Percentiles rank a stretch among this genome's conserved stretches.
These are phyloP conservation scores for Calocera viscosa DNA, from an alignment of 768 basidiomycete species.

Conservation along the genomic window DNA sequence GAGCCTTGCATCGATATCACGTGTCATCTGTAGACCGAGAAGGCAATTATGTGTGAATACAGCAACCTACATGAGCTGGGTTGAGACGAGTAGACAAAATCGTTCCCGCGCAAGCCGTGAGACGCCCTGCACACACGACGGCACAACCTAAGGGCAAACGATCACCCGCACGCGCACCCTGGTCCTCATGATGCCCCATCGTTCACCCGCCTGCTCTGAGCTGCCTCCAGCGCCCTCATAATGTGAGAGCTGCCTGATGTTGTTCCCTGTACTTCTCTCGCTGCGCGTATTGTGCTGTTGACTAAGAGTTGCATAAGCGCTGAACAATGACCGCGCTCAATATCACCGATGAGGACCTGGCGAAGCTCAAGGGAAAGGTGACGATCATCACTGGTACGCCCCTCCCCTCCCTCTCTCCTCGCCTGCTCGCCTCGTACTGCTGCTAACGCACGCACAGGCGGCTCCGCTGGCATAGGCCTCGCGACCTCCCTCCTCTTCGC, in stretches of 20 bases:
- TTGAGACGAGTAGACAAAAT: no score
- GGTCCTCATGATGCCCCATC: neutral
- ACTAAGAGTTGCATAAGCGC: neutral
- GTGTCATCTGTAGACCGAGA: no score
- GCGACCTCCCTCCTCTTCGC: neutral
- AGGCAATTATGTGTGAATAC: no score
- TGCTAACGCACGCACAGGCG: neutral
- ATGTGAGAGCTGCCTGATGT: no score
- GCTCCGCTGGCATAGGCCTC: neutral
- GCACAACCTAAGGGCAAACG: neutral
- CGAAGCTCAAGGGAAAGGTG: slow-evolving; percentile 3
- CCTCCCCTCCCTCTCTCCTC: neutral
- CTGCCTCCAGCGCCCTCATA: no score
- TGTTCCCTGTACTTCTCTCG: no score
- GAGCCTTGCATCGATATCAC: no score
- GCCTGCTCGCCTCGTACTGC: neutral
- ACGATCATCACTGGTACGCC: neutral
- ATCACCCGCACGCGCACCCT: neutral
- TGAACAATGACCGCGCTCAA: neutral
- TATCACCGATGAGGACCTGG: slow-evolving; percentile 4
- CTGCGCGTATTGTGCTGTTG: neutral
- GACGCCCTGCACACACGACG: no score
- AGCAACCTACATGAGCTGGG: no score
- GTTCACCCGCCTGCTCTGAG: no score
- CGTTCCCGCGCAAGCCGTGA: no score